A percentile compares a stretch with the other conserved stretches of the same genome.
These are phyloP conservation scores for Salix exigua DNA, from an alignment of 345 rosid genomes.

Conservation along the genomic window DNA sequence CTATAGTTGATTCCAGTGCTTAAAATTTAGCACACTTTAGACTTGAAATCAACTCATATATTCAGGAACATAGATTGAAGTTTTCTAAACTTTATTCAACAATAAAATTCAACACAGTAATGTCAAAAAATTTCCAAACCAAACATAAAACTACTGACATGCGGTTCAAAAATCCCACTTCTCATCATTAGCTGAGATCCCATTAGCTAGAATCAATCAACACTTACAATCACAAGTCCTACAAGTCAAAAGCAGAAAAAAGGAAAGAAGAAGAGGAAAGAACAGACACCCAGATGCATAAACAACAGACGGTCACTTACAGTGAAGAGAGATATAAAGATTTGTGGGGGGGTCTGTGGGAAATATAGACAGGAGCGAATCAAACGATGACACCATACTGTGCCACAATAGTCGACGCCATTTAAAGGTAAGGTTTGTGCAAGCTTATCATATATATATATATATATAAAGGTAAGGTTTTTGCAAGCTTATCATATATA, in stretches of 20 bases:
- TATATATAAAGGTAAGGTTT: too few relatives aligned
- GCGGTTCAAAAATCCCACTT: neutral
- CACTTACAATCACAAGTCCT: slow-evolving; percentile 2
- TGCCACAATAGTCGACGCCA: slow-evolving; percentile 54
- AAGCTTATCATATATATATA: too few relatives aligned
- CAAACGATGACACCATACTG: slow-evolving; percentile 49
- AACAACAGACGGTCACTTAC: slow-evolving; percentile 35
- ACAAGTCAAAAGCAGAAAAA: neutral
- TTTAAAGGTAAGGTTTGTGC: too few relatives aligned
- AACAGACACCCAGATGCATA: slow-evolving; percentile 6
- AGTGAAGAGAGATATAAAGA: slow-evolving; percentile 32
- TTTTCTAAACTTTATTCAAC: neutral
- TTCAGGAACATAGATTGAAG: neutral
- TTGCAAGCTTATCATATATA: too few relatives aligned
- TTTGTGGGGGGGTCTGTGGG: slow-evolving; percentile 23
- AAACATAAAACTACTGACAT: neutral
- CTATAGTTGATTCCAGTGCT: neutral
- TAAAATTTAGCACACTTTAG: neutral
- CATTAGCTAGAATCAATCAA: neutral
- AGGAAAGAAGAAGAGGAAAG: slow-evolving; percentile 1
- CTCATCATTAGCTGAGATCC: neutral
- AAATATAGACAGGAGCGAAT: slow-evolving; percentile 30
- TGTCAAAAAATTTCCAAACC: neutral
- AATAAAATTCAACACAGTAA: slow-evolving; percentile 1
- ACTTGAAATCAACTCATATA: neutral